Evolutionary conservation across 805 yeast species (phyloP).

Genomic region (Pichia gijzeniarum): DNA sequence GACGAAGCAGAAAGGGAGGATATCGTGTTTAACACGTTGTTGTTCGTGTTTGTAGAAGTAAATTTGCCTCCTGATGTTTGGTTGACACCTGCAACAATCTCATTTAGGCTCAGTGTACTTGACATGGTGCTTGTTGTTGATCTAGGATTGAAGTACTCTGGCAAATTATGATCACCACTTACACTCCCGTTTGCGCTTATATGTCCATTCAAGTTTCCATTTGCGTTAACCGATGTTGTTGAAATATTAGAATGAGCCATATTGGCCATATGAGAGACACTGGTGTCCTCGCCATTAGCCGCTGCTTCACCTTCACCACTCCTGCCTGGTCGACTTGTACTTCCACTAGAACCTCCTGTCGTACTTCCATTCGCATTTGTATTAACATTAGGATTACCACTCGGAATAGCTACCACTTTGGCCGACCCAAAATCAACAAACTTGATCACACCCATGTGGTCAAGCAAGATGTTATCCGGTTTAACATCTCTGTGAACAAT

Average conservation of each 20-base stretch:
- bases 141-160: background rate
- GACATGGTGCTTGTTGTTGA: conserved; percentile 3
- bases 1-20: conserved; percentile 5
- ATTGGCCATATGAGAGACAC: background rate
- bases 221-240: background rate
- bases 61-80: background rate
- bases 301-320: background rate
- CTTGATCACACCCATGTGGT: conserved; percentile 88
- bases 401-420: conserved; percentile 61
- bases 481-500: conserved; percentile 96
- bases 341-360: background rate
- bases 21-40: background rate
- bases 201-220: too few relatives aligned
- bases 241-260: background rate
- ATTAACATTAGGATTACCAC: background rate
- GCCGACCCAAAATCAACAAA: conserved; percentile 98
- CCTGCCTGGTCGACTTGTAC: conserved; percentile 2
- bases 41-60: background rate
- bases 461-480: conserved; percentile 87
- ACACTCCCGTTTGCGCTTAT: too few relatives aligned
- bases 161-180: too few relatives aligned
- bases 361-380: background rate
- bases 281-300: background rate
- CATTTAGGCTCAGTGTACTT: conserved; percentile 3
- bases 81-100: background rate